Base-by-base conservation (phyloP, 495 filamentous ascomycete species). In the Tuber calosporum region DNA sequence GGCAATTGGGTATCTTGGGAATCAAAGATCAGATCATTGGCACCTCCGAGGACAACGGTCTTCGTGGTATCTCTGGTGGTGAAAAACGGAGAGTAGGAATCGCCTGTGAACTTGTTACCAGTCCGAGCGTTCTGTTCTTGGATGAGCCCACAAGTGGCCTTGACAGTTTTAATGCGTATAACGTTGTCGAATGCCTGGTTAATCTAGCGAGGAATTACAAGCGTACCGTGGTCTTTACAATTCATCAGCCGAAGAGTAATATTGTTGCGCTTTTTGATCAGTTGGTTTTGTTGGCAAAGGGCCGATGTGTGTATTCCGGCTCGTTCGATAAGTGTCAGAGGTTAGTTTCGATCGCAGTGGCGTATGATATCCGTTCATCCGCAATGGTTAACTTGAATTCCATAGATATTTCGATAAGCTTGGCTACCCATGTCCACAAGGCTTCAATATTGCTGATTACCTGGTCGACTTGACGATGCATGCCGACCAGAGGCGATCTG, bases 181-280 rank as follows among this genome's bases (percentile, higher is more conserved):
- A 98, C 71, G 94, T 97, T 9, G 89, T 99, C 38, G 95, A 99
- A 82, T 97, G 94, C 78, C 86, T 99, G 48, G 95, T 99, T 58
- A 97, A 91, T 6, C 83, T 99, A 67, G 95, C 95, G 26, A 97
- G 95, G 85, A 94, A 89, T 40, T 98, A 97, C 85, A 94, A 96
- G 81, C 88, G 95, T 67, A 99, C 95, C 1, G 92, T 99, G 73
- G 91, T 99, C 72, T 97, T 99, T 85, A 99, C 95, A 7, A 99
- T 99, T 75, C 95, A 99, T 83, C 95, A 99, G 77, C 95, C 95
- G n/a, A 87, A 96, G 73, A 98, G 95, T n/a, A 99, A 99, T 79
- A 99, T 99, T 77, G 95, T 98, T 40, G 95, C 95, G n/a, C 86
- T 99, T 41, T 99, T 99, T 79, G 96, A 99, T 81, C 89, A 94